Percentiles rank a stretch among this genome's conserved stretches.
Conservation (phyloP, 129 eudicot genomes). For the Pseudognaphalium luteoalbum region DNA sequence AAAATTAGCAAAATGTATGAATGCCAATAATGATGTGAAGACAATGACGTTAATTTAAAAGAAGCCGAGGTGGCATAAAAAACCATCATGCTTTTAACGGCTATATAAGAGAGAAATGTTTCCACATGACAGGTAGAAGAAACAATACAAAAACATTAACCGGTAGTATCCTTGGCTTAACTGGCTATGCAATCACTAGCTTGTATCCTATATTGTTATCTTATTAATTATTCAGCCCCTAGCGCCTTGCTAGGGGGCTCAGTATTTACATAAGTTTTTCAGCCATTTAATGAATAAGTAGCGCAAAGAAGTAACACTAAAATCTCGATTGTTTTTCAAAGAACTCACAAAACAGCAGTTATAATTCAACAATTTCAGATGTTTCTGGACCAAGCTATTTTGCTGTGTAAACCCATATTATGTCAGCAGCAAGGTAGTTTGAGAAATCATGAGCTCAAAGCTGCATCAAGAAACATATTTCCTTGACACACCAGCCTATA, state of each 20-base stretch:
- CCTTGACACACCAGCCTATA: background rate
- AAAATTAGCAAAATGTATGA: constrained; percentile 24
- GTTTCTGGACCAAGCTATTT: background rate
- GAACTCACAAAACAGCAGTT: background rate
- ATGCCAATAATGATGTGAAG: background rate
- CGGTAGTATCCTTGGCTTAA: background rate
- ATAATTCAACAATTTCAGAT: background rate
- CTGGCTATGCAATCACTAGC: too few species aligned
- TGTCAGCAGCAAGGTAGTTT: background rate
- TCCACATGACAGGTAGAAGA: background rate
- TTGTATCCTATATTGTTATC: too few species aligned
- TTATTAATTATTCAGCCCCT: too few species aligned
- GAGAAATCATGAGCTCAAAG: background rate
- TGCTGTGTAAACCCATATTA: background rate
- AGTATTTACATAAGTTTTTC: too few species aligned
- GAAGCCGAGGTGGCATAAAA: constrained; percentile 19
- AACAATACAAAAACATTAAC: constrained; percentile 1
- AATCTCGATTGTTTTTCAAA: background rate
- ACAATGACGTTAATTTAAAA: background rate
- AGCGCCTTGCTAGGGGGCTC: too few species aligned
- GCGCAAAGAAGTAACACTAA: background rate
- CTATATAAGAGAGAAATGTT: background rate
- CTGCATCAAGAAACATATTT: background rate
- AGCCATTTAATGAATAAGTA: background rate
- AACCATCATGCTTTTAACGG: constrained; percentile 4